Base-by-base conservation (phyloP, 2,329 filamentous ascomycete species). In the Ophiostoma angusticollis region DNA sequence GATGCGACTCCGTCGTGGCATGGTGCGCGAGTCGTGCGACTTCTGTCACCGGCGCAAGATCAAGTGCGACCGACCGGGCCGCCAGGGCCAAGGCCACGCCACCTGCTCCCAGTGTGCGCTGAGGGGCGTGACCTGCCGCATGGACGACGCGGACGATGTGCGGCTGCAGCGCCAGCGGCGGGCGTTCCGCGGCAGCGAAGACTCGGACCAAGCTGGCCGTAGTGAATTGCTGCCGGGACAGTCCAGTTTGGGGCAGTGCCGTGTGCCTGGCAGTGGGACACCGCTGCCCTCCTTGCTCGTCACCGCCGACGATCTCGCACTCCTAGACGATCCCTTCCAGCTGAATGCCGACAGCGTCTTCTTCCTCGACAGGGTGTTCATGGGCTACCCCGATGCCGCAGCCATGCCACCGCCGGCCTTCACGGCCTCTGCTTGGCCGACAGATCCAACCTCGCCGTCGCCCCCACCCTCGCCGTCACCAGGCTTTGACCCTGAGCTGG, bases 351-450 rank as follows among this genome's bases (percentile, higher is more conserved):
- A 53, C 24, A 50, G 46, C 37, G 45, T 50, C 19, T 44, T 46
- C 18, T 52, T 52, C 31, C 44, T 53, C 12, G 49, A 52, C 35
- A 43, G 49, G 29, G 45, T 52, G n/a, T 51, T 50, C 29, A 46
- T 48, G 41, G 45, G 18, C 5, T 42, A 39, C 13, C 41, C 21
- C 7, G 31, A 24, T 16, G 21, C 24, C 6, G 25, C 35, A 31
- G 8, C 35, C 27, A n/a, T n/a, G n/a, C n/a, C n/a, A n/a, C n/a
- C n/a, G n/a, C n/a, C n/a, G n/a, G n/a, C n/a, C n/a, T n/a, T n/a
- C n/a, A n/a, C n/a, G n/a, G n/a, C n/a, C n/a, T n/a, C n/a, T n/a
- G n/a, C n/a, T n/a, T n/a, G n/a, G n/a, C n/a, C n/a, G n/a, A n/a
- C n/a, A n/a, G n/a, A n/a, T n/a, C n/a, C n/a, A n/a, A n/a, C n/a